phyloP scores from a whole-genome alignment of 495 filamentous ascomycete species.

The Hyphodiscus hymeniophilus region DNA sequence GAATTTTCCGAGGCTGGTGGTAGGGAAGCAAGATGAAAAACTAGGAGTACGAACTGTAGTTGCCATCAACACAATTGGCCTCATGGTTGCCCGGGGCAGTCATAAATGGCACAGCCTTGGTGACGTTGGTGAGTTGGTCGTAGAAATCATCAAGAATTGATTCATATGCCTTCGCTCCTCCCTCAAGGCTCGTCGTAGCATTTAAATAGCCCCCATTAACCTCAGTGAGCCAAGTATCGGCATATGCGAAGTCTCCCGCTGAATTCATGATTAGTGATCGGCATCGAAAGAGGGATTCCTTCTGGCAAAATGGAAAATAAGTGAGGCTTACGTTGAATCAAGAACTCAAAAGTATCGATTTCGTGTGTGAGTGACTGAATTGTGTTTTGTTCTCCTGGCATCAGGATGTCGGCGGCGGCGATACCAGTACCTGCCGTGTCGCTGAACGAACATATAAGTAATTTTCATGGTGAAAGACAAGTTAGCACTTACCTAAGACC shows the following conservation, averaged over 20 bases:
- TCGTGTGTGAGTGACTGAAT: constrained; percentile 26
- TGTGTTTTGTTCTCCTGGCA: constrained; percentile 28
- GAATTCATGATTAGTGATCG: constrained; percentile 25
- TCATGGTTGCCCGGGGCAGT: constrained; percentile 26
- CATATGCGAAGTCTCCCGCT: not conserved
- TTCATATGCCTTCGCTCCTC: constrained; percentile 39
- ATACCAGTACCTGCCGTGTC: constrained; percentile 21
- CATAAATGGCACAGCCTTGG: constrained; percentile 20
- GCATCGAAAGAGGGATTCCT: no score
- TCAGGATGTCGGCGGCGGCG: constrained; percentile 16
- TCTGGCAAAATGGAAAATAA: no score
- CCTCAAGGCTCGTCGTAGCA: constrained; percentile 29
- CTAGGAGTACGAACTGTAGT: no score
- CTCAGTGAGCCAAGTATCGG: constrained; percentile 21
- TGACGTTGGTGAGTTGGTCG: constrained; percentile 24
- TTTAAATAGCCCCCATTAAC: no score
- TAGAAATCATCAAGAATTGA: constrained; percentile 47
- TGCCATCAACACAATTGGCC: constrained; percentile 30
- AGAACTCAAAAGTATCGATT: constrained; percentile 25
- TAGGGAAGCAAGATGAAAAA: no score
- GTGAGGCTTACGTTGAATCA: constrained; percentile 36
- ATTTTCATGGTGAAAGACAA: no score
- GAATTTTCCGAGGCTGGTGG: no score
- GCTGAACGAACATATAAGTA: no score
- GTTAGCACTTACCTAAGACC: no score